phyloP scores from a whole-genome alignment of 345 rosid species.

The Euphorbia peplus region DNA sequence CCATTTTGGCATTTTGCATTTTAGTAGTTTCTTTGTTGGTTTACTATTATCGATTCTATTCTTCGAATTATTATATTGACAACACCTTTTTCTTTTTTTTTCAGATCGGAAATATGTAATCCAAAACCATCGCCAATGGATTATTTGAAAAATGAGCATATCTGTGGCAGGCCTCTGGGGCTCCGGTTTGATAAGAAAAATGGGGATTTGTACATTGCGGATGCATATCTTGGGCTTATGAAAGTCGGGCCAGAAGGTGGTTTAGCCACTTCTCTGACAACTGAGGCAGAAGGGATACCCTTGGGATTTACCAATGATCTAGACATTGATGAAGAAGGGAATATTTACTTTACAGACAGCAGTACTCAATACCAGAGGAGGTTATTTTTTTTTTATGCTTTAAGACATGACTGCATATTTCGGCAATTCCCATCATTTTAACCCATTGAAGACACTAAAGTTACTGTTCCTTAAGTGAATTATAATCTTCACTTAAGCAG shows the following conservation, averaged over 20 bases:
- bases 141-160: conserved; percentile 80
- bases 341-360: conserved; percentile 87
- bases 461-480: background rate
- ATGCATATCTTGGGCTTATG: conserved; percentile 86
- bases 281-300: conserved; percentile 80
- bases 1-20: background rate
- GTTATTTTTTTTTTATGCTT: conserved; percentile 53
- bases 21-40: background rate
- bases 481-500: background rate
- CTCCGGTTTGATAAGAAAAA: conserved; percentile 75
- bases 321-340: conserved; percentile 84
- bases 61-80: background rate
- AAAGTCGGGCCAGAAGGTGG: conserved; percentile 95
- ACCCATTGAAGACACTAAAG: background rate
- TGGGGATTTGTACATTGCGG: conserved; percentile 88
- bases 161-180: conserved; percentile 93
- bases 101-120: conserved; percentile 71
- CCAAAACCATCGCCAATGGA: conserved; percentile 57
- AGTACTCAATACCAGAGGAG: conserved; percentile 73
- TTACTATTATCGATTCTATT: too few species aligned
- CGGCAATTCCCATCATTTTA: background rate
- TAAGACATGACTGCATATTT: too few species aligned
- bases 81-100: background rate
- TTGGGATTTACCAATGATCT: conserved; percentile 81
- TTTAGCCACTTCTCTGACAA: conserved; percentile 59